Base-by-base conservation (phyloP, 2,329 filamentous ascomycete genomes). In the Pseudogymnoascus sp. region DNA sequence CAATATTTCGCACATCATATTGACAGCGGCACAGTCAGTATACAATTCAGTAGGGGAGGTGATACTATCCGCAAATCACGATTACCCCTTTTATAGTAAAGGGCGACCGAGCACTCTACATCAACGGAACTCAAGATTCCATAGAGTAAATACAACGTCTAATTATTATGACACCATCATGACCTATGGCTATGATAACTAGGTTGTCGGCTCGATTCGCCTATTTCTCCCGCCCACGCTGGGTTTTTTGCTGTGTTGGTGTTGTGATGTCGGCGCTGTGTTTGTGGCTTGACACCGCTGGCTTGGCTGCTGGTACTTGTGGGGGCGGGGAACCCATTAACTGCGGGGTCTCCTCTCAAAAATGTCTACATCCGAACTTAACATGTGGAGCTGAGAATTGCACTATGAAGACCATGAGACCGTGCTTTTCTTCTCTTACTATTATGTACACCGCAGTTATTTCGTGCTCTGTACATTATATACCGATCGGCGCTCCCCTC, bases 1-100 rank as follows among this genome's bases (percentile, higher is more conserved):
- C 49, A 18, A 55, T 55, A 33, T n/a, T 33, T 55, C 25, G 45
- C n/a, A 18, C 45, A 55, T 55, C 45, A 55, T 55, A 33, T 55
- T 55, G 45, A 55, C 45, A 55, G 45, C 45, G 45, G 45, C 45
- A 33, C 45, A 55, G 28, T 31, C 28, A 31, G 28, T 31, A 31
- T 28, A 28, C 25, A 28, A 28, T 5, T 28, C 25, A 31, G 28
- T 31, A 9, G 8, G 7, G 9, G 28, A 8, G 28, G 40, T 41
- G 40, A 41, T 41, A 11, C 37, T 6, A 40, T 9, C n/a, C 8
- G 6, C 11, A 21, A 12, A 52, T 31, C 45, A 12, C 25, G 5
- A 55, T 16, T 9, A 5, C 25, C 49, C 33, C 5, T 33, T 18
- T 55, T 11, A 4, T 33, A 14, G 7, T 7, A 12, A 12, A 33